phyloP scores from a whole-genome alignment of 768 basidiomycete species.

The Macrolepiota albuminosa region DNA sequence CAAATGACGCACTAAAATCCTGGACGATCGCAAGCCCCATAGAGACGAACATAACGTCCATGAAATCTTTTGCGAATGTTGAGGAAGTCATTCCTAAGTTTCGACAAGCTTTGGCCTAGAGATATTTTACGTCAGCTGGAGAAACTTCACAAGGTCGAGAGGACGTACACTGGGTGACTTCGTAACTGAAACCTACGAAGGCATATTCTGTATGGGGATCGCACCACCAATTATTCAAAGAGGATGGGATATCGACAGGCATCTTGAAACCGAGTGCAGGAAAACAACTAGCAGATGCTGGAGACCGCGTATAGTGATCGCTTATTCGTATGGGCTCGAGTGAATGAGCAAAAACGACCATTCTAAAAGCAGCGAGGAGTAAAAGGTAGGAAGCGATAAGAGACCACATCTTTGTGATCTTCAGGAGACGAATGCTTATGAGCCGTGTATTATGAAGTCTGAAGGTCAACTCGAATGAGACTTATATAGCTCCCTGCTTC shows the following conservation, averaged over 20 bases:
- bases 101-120: constrained; percentile 51
- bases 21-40: constrained; percentile 39
- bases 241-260: constrained; percentile 44
- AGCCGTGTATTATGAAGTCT: background rate
- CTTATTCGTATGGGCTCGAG: constrained; percentile 9
- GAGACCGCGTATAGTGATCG: constrained; percentile 6
- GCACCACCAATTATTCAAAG: constrained; percentile 60
- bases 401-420: background rate
- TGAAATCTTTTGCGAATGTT: constrained; percentile 8
- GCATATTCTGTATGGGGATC: constrained; percentile 58
- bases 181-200: constrained; percentile 75
- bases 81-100: constrained; percentile 29
- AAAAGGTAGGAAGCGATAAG: background rate
- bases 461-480: constrained; percentile 11
- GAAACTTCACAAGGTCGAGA: background rate
- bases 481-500: constrained; percentile 37
- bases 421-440: background rate
- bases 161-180: constrained; percentile 55
- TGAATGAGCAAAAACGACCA: constrained; percentile 6
- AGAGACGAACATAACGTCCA: constrained; percentile 58
- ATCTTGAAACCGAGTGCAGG: constrained; percentile 29
- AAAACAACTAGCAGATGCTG: constrained; percentile 15
- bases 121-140: background rate
- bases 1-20: constrained; percentile 40
- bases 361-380: background rate